phyloP scores from a whole-genome alignment of 495 filamentous ascomycete species.

The Astrothelium macrocarpum region DNA sequence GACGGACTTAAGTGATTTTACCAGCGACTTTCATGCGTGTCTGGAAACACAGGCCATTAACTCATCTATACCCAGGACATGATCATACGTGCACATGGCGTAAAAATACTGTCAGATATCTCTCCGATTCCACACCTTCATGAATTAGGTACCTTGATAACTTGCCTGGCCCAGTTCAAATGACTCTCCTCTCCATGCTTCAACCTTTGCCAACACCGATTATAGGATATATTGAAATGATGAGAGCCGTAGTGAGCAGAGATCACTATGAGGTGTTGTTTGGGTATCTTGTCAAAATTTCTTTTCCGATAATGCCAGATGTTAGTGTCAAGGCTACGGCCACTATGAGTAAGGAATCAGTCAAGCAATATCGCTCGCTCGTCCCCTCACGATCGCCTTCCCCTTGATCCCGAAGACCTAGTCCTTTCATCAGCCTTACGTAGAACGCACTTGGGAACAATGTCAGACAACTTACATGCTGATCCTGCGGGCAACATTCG shows the following conservation, averaged over 20 bases:
- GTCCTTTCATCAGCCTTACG: background rate
- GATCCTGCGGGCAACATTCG: conserved; percentile 75
- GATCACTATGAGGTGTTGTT: background rate
- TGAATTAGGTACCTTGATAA: background rate
- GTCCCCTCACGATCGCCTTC: background rate
- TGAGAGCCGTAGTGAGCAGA: background rate
- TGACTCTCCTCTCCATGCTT: background rate
- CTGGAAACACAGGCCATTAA: background rate
- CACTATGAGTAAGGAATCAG: background rate
- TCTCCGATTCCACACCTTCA: background rate
- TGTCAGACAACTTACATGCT: conserved; percentile 68
- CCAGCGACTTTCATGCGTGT: background rate
- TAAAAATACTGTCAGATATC: background rate
- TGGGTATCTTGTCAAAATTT: background rate
- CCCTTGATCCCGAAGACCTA: background rate
- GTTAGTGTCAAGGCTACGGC: background rate
- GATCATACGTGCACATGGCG: background rate
- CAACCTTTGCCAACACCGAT: background rate
- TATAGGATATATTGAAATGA: background rate
- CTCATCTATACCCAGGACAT: background rate
- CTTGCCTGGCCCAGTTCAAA: background rate
- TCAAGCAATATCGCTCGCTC: background rate
- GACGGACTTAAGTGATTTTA: background rate
- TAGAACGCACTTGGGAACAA: background rate
- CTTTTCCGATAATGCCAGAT: background rate